Base-by-base conservation (phyloP, 441 rosid species). In the Pelargonium cotyledonis region DNA sequence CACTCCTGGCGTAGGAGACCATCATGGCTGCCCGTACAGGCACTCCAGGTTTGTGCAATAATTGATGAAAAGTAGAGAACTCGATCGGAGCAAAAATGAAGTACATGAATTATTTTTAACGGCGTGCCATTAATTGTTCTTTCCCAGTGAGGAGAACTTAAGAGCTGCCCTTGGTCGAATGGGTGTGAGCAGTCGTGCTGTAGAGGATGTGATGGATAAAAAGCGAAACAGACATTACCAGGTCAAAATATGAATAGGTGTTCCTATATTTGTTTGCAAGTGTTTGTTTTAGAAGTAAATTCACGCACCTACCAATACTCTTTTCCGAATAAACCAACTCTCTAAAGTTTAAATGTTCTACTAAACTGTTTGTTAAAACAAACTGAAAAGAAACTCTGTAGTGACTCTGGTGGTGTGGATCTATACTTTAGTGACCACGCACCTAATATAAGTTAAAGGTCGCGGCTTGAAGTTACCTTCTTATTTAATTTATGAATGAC, bases 1-100 rank as follows among this genome's bases (percentile, higher is more conserved):
- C 53, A 85, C 90, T 69, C 97, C 97, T 79, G 85, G 92, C 8
- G 84, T 77, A 40, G 97, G 99, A 18, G 96, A 91, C 75, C 91
- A 94, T 77, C 96, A 90, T 68, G 96, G 99, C 65, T 94, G 97
- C 68, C 99, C 99, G 47, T 94, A 85, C 73, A 85, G 95, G 68
- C 96, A 91, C 81, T 90, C 92, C 79, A 89, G 97, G 98, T 90
- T 40, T 31, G 38, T 31, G 0, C 38, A 31, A 31, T 31, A 31
- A 31, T 31, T 31, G 38, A 31, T 0, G 38, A 31, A 31, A 31
- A 31, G 6, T 31, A 31, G 38, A 31, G 38, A 31, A 31, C 38
- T 31, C 38, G 38, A 31, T 31, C 4, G 4, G 4, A 31, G 38
- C 38, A 4, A 31, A 31, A 31, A 31, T 4, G 38, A 31, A 76